Evolutionary conservation across 345 rosid genomes (phyloP), one percentile per base, ranked within the genome.

Genomic region (Aurinia saxatilis): DNA sequence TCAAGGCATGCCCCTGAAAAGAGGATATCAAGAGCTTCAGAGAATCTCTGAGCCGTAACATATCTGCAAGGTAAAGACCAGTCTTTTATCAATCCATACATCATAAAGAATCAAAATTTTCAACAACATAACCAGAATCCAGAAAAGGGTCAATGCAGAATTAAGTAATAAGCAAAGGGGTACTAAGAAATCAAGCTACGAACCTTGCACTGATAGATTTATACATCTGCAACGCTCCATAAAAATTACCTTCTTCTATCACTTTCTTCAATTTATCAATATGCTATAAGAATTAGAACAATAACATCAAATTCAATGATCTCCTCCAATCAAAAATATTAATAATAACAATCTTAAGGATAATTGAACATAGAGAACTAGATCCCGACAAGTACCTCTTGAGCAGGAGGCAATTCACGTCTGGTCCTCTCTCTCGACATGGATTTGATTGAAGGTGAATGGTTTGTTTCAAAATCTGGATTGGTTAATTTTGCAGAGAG

Each of bases 171-270:
- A 9, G 2, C 33, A 36, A 51, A 54, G 33, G 14, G 8, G n/a
- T 39, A 6, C 9, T 5, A n/a, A 46, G 23, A 23, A 56, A 19
- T 2, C 12, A 4, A 35, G 53, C 8, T n/a, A 17, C 16, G 15
- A 75, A 89, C 99, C 99, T 77, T 33, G 97, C 87, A 66, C 95
- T 82, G 49, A 84, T 80, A 6, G 95, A 87, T 80, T 87, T 90
- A 75, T 87, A 93, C 95, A 93, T 93, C 88, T 93, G 96, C 33
- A 87, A 95, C 44, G 97, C 96, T 74, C 99, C 97, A 81, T 93
- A 93, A 75, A 6, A 77, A 76, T 93, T 85, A 34, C 99, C 95
- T 35, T 78, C 96, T 33, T 76, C 79, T 57, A 93, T 66, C 64
- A 72, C 76, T 73, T 87, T 87, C 80, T 74, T 77, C 72, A 93